These are phyloP conservation scores for Ceriops zippeliana DNA, from an alignment of 345 rosid genomes.

Conservation along the genomic window DNA sequence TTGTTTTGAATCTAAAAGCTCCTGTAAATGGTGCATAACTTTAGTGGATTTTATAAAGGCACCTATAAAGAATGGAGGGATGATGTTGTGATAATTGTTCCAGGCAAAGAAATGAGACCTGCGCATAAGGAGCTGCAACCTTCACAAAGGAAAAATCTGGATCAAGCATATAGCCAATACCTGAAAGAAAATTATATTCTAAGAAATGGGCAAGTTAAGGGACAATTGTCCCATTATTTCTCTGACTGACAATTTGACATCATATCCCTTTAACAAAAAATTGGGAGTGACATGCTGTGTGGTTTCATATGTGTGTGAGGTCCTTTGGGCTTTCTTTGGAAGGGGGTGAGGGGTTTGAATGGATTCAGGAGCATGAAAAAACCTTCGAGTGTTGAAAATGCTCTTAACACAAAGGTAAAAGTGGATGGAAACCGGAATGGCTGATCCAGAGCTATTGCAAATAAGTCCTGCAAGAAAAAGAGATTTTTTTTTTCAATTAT, in stretches of 20 bases:
- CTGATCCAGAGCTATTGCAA: constrained; percentile 92
- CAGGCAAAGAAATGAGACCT: constrained; percentile 39
- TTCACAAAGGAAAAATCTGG: constrained; percentile 79
- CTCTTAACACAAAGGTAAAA: constrained; percentile 79
- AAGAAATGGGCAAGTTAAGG: constrained; percentile 2
- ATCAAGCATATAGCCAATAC: constrained; percentile 80
- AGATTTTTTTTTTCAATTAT: background rate
- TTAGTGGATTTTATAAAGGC: constrained; percentile 5
- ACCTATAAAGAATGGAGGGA: too few species aligned
- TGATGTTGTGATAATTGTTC: background rate
- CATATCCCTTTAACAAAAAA: background rate
- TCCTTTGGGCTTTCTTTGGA: background rate
- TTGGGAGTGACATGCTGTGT: background rate
- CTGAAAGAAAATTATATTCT: constrained; percentile 38
- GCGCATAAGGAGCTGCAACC: constrained; percentile 93
- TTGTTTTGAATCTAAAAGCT: constrained; percentile 72
- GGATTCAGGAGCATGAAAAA: constrained; percentile 12
- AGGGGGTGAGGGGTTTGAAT: background rate
- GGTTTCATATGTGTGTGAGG: too few species aligned
- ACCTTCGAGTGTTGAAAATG: constrained; percentile 97
- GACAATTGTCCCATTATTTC: background rate
- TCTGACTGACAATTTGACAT: background rate
- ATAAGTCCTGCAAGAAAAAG: constrained; percentile 61
- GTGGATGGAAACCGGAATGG: constrained; percentile 93
- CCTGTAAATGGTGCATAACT: constrained; percentile 40